Conservation (phyloP, 208 protist species). For the Acanthamoeba culbertsoni region DNA sequence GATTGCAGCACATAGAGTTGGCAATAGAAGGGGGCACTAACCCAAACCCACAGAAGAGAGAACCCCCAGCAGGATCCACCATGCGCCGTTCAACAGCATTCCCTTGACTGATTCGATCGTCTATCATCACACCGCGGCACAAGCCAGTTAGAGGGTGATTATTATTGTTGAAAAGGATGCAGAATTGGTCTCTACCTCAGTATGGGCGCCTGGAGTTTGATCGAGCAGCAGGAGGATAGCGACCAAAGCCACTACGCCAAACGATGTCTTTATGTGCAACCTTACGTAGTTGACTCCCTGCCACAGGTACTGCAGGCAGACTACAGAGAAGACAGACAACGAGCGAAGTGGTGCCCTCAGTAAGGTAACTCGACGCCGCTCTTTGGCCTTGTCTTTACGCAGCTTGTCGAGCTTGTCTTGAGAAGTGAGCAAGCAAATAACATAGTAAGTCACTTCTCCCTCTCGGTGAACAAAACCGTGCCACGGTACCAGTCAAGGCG, state of each 20-base stretch:
- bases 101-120: neutral
- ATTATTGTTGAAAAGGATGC: too few species aligned
- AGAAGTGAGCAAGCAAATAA: neutral
- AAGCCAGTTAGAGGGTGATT: too few species aligned
- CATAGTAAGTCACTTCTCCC: too few species aligned
- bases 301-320: neutral
- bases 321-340: neutral
- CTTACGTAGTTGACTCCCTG: neutral
- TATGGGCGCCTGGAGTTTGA: neutral
- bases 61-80: conserved; percentile 15
- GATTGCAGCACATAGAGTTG: neutral
- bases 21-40: neutral
- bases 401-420: neutral
- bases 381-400: neutral
- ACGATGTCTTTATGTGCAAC: neutral
- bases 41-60: neutral
- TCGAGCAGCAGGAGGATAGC: neutral
- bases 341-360: neutral
- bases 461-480: too few species aligned
- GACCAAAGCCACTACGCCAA: neutral
- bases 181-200: neutral
- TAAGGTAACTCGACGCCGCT: neutral
- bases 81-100: neutral
- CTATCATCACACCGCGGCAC: neutral
- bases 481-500: too few species aligned